Conservation (phyloP, 2,329 filamentous ascomycete genomes). For the Aspergillus ibericus region DNA sequence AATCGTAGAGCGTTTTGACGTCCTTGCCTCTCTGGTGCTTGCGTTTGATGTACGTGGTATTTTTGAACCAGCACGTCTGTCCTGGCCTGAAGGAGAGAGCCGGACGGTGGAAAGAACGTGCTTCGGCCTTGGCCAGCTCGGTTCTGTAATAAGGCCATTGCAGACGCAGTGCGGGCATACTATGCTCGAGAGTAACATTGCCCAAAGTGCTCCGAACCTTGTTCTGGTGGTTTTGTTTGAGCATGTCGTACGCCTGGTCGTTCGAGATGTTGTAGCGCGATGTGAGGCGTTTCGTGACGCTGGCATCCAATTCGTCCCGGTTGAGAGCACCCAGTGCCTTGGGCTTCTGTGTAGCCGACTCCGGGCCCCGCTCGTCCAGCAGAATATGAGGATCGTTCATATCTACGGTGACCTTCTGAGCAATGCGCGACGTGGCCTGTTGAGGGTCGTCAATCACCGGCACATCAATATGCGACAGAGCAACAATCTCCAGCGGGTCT, state of each 20-base stretch:
- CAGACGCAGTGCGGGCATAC: constrained; percentile 83
- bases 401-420: constrained; percentile 79
- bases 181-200: constrained; percentile 91
- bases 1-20: constrained; percentile 73
- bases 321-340: constrained; percentile 38
- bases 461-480: constrained; percentile 60
- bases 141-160: constrained; percentile 97
- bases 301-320: constrained; percentile 64
- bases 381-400: constrained; percentile 85
- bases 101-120: constrained; percentile 83
- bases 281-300: constrained; percentile 69
- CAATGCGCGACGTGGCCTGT: constrained; percentile 67
- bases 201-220: constrained; percentile 92
- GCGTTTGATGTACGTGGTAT: constrained; percentile 71
- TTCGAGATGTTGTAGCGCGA: constrained; percentile 95
- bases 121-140: constrained; percentile 68
- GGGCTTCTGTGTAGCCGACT: constrained; percentile 58
- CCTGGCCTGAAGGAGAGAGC: constrained; percentile 70
- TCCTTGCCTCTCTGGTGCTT: constrained; percentile 80
- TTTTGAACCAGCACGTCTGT: constrained; percentile 69
- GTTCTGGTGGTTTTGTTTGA: constrained; percentile 96
- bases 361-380: constrained; percentile 71
- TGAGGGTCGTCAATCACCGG: constrained; percentile 81
- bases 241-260: constrained; percentile 88
- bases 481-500: constrained; percentile 47